phyloP scores from a whole-genome alignment of 768 basidiomycete species.

The Boletus reticuloceps region DNA sequence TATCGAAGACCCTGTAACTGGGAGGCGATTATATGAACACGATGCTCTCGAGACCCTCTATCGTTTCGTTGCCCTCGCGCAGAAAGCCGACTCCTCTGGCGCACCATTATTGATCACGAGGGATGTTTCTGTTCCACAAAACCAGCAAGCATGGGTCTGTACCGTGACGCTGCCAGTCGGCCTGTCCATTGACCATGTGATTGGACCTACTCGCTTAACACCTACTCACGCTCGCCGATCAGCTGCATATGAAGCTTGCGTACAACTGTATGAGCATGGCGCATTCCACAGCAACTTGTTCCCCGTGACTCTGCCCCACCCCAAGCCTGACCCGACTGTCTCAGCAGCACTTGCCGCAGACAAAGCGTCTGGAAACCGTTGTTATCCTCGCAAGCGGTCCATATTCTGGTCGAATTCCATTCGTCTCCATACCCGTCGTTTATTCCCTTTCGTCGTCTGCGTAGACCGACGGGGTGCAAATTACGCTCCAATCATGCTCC shows the following conservation, averaged over 20 bases:
- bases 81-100: slow-evolving; percentile 5
- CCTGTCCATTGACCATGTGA: slow-evolving; percentile 39
- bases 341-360: slow-evolving; percentile 17
- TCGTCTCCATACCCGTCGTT: slow-evolving; percentile 19
- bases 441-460: slow-evolving; percentile 41
- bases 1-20: slow-evolving; percentile 62
- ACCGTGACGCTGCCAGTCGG: slow-evolving; percentile 46
- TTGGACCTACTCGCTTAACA: slow-evolving; percentile 45
- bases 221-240: slow-evolving; percentile 54
- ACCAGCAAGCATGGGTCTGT: slow-evolving; percentile 39
- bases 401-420: slow-evolving; percentile 60
- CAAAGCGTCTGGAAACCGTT: slow-evolving; percentile 43
- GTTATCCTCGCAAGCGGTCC: slow-evolving; percentile 59
- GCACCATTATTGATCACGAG: slow-evolving; percentile 21
- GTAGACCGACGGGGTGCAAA: slow-evolving; percentile 27
- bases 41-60: slow-evolving; percentile 59
- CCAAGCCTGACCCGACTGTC: neutral
- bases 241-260: slow-evolving; percentile 58
- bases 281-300: slow-evolving; percentile 52
- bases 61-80: slow-evolving; percentile 40
- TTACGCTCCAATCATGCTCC: slow-evolving; percentile 60
- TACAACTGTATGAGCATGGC: slow-evolving; percentile 46
- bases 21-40: slow-evolving; percentile 54
- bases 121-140: slow-evolving; percentile 22
- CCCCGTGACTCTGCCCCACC: slow-evolving; percentile 9